A percentile compares a stretch with the other conserved stretches of the same genome.
phyloP scores from a whole-genome alignment of 2,329 filamentous ascomycete species.

The Sporothrix mexicana region DNA sequence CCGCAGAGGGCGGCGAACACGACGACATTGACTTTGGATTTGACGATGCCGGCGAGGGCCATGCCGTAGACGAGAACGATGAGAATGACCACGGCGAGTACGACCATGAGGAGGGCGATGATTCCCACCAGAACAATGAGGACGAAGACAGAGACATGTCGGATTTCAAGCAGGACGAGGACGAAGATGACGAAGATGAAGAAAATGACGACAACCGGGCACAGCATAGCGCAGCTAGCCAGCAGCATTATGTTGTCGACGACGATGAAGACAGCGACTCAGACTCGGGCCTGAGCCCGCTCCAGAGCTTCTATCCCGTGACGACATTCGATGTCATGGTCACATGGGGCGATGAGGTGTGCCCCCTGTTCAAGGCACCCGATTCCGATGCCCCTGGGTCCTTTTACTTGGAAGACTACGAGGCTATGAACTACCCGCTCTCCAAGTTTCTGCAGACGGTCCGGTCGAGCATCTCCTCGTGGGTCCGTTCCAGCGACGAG shows the following conservation, averaged over 20 bases:
- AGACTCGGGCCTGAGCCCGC: constrained; percentile 31
- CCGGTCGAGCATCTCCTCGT: constrained; percentile 53
- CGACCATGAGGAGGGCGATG: constrained; percentile 33
- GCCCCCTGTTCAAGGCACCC: constrained; percentile 44
- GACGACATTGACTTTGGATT: background rate
- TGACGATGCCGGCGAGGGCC: constrained; percentile 2
- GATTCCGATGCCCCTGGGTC: constrained; percentile 48
- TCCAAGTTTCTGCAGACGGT: constrained; percentile 53
- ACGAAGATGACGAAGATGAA: constrained; percentile 14
- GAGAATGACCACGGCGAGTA: constrained; percentile 23
- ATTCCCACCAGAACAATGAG: constrained; percentile 2
- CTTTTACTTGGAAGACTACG: constrained; percentile 55
- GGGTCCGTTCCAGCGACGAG: constrained; percentile 55
- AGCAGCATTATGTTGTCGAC: too few relatives aligned
- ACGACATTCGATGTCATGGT: constrained; percentile 43
- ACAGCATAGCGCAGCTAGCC: background rate
- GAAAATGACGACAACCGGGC: constrained; percentile 27
- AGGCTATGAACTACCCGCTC: constrained; percentile 52
- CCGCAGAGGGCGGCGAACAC: background rate
- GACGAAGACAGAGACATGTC: constrained; percentile 17
- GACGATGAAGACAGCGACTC: constrained; percentile 36
- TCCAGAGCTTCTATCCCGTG: constrained; percentile 28
- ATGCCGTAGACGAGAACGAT: constrained; percentile 25
- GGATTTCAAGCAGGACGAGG: constrained; percentile 15
- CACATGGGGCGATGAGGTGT: constrained; percentile 44